Base-by-base conservation (phyloP, 495 filamentous ascomycete species). In the Entonaema liquescens region DNA sequence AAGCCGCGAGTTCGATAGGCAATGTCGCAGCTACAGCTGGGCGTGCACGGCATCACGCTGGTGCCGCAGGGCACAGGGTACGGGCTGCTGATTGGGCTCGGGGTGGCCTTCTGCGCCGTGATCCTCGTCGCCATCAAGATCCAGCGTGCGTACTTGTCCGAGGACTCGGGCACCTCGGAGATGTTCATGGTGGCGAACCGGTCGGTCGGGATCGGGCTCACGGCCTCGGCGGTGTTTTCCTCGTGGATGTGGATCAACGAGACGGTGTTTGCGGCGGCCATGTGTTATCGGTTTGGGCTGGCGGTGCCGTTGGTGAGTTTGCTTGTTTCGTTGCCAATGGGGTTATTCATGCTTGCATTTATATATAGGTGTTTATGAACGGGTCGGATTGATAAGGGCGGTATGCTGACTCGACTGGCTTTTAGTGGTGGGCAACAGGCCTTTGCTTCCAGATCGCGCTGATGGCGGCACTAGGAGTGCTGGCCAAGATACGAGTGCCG, bases 121-220 rank as follows among this genome's bases (percentile, higher is more conserved):
- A 76, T 83, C 66, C 77, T 87, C 23, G 90, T 87, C 11, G 92
- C 90, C 23, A 90, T 87, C 85, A 85, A 88, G 38, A 76, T 93
- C 72, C 92, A 91, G 78, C 82, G 89, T 81, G 94, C 93, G 74
- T 91, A 94, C 76, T 83, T 74, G 26, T 59, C 68, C 38, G 72
- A 93, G 87, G 92, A 95, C 81, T 84, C 94, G 6, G 92, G 93
- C 79, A 95, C 92, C 5, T 93, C 90, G 0, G 92, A 95, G 80
- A 93, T 93, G 90, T 95, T 94, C 85, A 90, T 87, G 62, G 94
- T 92, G 8, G 92, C 92, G 25, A 92, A 92, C 26, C 81, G 92
- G 36, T 93, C 92, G 28, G 92, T 95, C 71, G 94, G 93, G 70
- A 90, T 90, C 15, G 92, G 92, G 42, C 81, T 95, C 9, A 92